Conservation (phyloP, 2,329 filamentous ascomycete species). For the Fusarium scirpi region DNA sequence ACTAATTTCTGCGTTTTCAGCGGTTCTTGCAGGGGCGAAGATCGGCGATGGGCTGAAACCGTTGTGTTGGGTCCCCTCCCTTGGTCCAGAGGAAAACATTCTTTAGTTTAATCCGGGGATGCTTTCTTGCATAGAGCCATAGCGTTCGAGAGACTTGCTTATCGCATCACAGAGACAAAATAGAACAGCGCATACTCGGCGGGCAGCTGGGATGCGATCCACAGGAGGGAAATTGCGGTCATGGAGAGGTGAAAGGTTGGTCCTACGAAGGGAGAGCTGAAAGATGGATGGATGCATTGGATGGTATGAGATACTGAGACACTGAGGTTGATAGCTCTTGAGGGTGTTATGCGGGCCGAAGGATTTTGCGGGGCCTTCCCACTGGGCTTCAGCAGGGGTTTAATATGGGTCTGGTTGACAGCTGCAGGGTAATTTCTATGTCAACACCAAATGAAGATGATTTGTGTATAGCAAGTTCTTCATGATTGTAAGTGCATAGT, state of each 20-base stretch:
- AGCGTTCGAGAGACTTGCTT: background rate
- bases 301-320: constrained; percentile 27
- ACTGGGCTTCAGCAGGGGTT: background rate
- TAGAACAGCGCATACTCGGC: background rate
- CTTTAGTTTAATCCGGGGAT: constrained; percentile 16
- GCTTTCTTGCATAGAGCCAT: background rate
- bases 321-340: background rate
- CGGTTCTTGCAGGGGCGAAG: background rate
- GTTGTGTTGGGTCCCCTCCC: constrained; percentile 2
- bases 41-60: constrained; percentile 7
- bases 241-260: constrained; percentile 7
- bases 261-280: constrained; percentile 36
- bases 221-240: constrained; percentile 15
- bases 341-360: constrained; percentile 20
- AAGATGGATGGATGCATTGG: background rate
- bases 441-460: background rate
- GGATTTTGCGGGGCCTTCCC: constrained; percentile 11
- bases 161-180: background rate
- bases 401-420: background rate
- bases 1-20: constrained; percentile 14
- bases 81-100: constrained; percentile 15
- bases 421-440: constrained; percentile 12
- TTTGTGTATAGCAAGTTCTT: background rate
- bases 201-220: background rate
- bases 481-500: background rate